Conservation (phyloP, 1,284 basidiomycete species). For the Rhodotorula sp. region DNA sequence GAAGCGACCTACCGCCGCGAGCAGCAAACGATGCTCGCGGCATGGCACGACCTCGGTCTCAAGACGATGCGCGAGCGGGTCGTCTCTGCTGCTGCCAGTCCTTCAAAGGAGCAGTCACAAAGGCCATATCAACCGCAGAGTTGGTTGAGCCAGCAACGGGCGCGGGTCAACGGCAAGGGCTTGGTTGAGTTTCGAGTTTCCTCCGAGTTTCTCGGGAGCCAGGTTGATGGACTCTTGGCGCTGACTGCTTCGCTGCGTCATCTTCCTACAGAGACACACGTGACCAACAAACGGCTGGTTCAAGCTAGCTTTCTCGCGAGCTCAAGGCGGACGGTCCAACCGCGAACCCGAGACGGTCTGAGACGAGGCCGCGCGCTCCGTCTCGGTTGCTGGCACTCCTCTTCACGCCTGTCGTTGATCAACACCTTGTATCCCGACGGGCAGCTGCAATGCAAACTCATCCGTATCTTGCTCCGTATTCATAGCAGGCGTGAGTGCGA, state of each 20-base stretch:
- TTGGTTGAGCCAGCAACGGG: conserved; percentile 64
- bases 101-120: neutral
- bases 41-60: conserved; percentile 69
- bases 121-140: conserved; percentile 51
- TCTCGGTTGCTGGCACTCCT: too few species aligned
- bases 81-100: conserved; percentile 33
- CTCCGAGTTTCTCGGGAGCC: neutral
- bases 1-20: conserved; percentile 67
- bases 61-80: conserved; percentile 59
- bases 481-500: neutral
- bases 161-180: conserved; percentile 42
- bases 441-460: neutral
- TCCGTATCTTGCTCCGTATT: neutral
- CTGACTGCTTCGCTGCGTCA: too few species aligned
- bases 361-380: too few species aligned
- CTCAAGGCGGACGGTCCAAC: too few species aligned
- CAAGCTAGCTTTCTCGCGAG: too few species aligned
- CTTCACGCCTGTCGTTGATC: too few species aligned
- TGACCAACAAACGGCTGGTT: neutral
- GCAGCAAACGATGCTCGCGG: conserved; percentile 73
- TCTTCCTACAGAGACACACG: neutral
- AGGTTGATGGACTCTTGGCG: neutral
- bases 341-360: too few species aligned
- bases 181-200: conserved; percentile 15
- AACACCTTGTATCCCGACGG: too few species aligned